A percentile compares a stretch with the other conserved stretches of the same genome.
These are phyloP conservation scores for Crucibulum cyathiforme DNA, from an alignment of 1,284 basidiomycete genomes.

Conservation along the genomic window DNA sequence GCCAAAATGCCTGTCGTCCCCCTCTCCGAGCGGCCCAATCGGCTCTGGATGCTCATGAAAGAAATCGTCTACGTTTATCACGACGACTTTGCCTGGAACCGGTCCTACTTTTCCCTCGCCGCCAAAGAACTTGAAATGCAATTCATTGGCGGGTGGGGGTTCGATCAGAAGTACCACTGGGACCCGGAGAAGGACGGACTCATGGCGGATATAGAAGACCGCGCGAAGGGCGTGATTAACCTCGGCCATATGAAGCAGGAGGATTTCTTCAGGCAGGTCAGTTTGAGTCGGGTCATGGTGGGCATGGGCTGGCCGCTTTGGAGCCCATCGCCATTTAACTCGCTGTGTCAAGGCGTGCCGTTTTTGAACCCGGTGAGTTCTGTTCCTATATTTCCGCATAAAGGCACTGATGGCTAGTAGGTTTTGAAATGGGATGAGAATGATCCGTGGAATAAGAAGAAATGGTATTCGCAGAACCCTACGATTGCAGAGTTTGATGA, in stretches of 20 bases:
- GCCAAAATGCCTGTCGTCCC: constrained; percentile 13
- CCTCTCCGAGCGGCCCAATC: constrained; percentile 16
- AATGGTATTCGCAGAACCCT: constrained; percentile 27
- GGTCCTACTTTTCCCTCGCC: constrained; percentile 23
- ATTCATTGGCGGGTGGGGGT: constrained; percentile 24
- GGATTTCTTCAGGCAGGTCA: constrained; percentile 19
- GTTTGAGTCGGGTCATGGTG: constrained; percentile 23
- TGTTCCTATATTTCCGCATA: background rate
- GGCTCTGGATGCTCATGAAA: constrained; percentile 31
- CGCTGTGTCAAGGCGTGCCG: constrained; percentile 28
- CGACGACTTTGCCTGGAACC: constrained; percentile 25
- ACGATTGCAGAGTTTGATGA: constrained; percentile 19
- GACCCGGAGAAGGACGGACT: constrained; percentile 14
- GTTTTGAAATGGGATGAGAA: constrained; percentile 20
- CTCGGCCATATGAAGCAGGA: constrained; percentile 10
- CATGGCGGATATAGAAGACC: constrained; percentile 24
- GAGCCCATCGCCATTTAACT: constrained; percentile 29
- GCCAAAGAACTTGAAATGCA: constrained; percentile 13
- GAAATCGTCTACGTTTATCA: constrained; percentile 26
- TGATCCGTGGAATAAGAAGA: constrained; percentile 21
- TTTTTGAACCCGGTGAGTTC: constrained; percentile 25
- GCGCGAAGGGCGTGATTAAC: constrained; percentile 20
- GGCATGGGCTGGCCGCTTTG: constrained; percentile 24
- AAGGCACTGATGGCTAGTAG: constrained; percentile 4
- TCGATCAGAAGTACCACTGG: constrained; percentile 22